Evolutionary conservation across 75 land plant genomes (phyloP), one percentile per base, ranked within the genome.

Genomic region (Adiantum capillusveneris): DNA sequence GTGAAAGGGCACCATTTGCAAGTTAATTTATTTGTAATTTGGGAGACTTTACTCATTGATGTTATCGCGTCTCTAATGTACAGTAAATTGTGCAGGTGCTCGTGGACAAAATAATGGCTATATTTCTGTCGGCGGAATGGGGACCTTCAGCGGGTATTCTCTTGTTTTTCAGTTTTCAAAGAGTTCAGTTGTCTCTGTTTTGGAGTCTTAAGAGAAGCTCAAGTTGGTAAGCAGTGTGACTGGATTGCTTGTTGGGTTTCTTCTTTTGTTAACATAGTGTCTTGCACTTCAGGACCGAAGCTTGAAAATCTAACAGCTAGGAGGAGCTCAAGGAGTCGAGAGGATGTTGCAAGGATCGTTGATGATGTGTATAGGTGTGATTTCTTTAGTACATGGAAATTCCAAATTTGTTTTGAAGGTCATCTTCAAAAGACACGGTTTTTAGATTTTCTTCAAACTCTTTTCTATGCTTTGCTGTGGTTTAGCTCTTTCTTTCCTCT

Each of bases 71-170:
- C 17, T 51, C 58, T 56, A 25, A 6, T 25, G 19, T 16, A 9
- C 13, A 34, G 39, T 49, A 0, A 37, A 58, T 25, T 49, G 30
- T 31, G 59, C 65, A 73, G 76, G 71, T 67, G 6, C 76, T 73
- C 21, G 60, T 73, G 65, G 76, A 73, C 60, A 73, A 73, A 61
- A 66, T 73, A 28, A 59, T 66, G 69, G 70, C 42, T 19, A 63
- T 73, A 37, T 21, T 73, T 25, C 46, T 51, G 29, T 52, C 49
- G 18, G 56, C 25, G 56, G 66, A 53, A 50, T 46, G 49, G 57
- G 60, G 30, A 57, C 58, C 9, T 17, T 11, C 21, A 1, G 11
- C 27, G 27, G 25, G 50, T 21, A 46, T 46, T 46, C 6, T n/a
- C 22, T 17, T n/a, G 3, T n/a, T 46, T n/a, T 46, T 3, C 14